Evolutionary conservation across 2,329 filamentous ascomycete species (phyloP).

Genomic region (Thelonectria rubi): DNA sequence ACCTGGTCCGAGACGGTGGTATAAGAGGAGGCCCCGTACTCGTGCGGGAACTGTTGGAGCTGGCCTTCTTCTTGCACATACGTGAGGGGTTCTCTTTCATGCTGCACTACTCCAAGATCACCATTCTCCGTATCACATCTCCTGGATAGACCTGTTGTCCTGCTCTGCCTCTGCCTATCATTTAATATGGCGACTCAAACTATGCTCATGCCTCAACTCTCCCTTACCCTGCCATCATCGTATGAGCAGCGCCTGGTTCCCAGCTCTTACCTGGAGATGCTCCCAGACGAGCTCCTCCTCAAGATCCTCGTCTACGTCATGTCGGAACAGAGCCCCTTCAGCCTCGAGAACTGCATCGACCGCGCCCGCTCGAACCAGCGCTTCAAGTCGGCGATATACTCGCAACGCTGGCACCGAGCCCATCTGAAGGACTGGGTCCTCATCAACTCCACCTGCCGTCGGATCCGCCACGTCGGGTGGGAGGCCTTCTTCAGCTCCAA

Average conservation of each 20-base stretch:
- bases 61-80: no score
- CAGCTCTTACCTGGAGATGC: background rate
- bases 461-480: slow-evolving; percentile 12
- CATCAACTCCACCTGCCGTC: slow-evolving; percentile 8
- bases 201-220: background rate
- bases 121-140: no score
- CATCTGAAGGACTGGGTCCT: slow-evolving; percentile 18
- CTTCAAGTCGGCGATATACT: background rate
- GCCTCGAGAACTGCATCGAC: slow-evolving; percentile 13
- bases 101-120: background rate
- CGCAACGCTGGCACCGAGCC: background rate
- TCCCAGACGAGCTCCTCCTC: slow-evolving; percentile 19
- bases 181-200: background rate
- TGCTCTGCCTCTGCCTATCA: background rate
- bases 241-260: background rate
- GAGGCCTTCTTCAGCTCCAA: slow-evolving; percentile 8
- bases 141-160: no score
- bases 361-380: background rate
- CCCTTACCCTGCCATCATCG: background rate
- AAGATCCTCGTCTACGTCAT: slow-evolving; percentile 14
- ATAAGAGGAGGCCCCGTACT: background rate
- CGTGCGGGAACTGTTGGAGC: no score
- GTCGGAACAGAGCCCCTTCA: slow-evolving; percentile 6
- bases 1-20: background rate
- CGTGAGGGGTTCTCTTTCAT: no score